Evolutionary conservation across 2,329 filamentous ascomycete genomes (phyloP).

Genomic region (Tympanopsis confertula): DNA sequence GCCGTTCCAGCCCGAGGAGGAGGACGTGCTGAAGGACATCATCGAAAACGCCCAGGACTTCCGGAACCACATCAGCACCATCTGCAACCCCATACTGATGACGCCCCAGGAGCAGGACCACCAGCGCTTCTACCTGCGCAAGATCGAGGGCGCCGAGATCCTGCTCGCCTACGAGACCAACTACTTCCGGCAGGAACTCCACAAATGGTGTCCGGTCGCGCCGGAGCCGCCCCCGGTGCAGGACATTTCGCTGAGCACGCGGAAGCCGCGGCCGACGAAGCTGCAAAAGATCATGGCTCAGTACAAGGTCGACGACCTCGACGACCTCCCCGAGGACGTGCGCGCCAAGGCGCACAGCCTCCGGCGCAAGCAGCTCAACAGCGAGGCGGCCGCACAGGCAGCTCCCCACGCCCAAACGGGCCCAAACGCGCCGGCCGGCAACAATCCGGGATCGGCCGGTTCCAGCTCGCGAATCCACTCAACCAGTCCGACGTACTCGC

Average conservation of each 20-base stretch:
- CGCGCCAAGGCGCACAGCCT: slow-evolving; percentile 66
- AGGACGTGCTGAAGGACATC: slow-evolving; percentile 74
- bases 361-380: slow-evolving; percentile 53
- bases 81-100: slow-evolving; percentile 70
- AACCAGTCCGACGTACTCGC: neutral
- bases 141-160: slow-evolving; percentile 94
- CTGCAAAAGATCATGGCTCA: slow-evolving; percentile 87
- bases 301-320: slow-evolving; percentile 77
- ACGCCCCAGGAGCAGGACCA: slow-evolving; percentile 79
- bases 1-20: slow-evolving; percentile 93
- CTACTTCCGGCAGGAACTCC: slow-evolving; percentile 87
- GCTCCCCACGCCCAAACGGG: too few species aligned
- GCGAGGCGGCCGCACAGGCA: neutral
- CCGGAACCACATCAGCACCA: slow-evolving; percentile 67
- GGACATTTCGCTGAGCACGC: slow-evolving; percentile 77
- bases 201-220: slow-evolving; percentile 87
- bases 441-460: too few species aligned
- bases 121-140: slow-evolving; percentile 88
- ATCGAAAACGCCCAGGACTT: slow-evolving; percentile 77
- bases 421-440: too few species aligned
- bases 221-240: slow-evolving; percentile 75
- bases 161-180: slow-evolving; percentile 86
- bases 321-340: slow-evolving; percentile 75
- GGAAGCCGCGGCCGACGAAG: slow-evolving; percentile 92
- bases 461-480: too few species aligned